Base-by-base conservation (phyloP, 345 rosid genomes). In the Hypericum androsaemum region DNA sequence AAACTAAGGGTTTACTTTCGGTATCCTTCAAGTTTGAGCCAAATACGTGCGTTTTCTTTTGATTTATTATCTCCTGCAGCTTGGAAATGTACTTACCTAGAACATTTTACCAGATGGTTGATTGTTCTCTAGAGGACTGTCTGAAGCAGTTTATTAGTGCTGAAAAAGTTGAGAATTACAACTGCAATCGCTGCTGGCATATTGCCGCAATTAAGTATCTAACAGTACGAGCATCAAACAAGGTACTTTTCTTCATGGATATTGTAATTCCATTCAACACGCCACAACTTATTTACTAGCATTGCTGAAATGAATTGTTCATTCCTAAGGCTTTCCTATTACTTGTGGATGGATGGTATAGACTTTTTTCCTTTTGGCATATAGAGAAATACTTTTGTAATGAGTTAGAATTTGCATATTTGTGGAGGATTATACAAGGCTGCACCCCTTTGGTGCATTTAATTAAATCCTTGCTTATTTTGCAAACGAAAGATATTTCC, bases 121-220 rank as follows among this genome's bases (percentile, higher is more conserved):
- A 80, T 51, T 74, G 81, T 61, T 73, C 79, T 36, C 55, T 90
- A 72, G 83, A 64, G 73, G 77, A 75, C 61, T 84, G 96, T 77
- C 56, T 90, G 68, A 75, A 74, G 67, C 81, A 79, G 64, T 87
- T 82, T 66, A 47, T 73, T 60, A 58, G 50, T 35, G 66, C 84
- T 0, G 92, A 87, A 60, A 75, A 67, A 68, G 67, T 87, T 42
- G 83, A 79, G 66, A 78, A 79, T 62, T 89, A 83, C 73, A 68
- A 45, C 58, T 90, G 98, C 62, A 70, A 74, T 65, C 72, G 32
- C 43, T 90, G 98, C 67, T 90, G 98, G 96, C 96, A 90, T 63
- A 55, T 62, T 47, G 89, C 80, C 68, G 96, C 92, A 1, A 49
- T 56, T 42, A 79, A 79, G 65, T 87, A 71, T 78, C 63, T 77